phyloP scores from a whole-genome alignment of 495 filamentous ascomycete species.

The Neurospora sp. region DNA sequence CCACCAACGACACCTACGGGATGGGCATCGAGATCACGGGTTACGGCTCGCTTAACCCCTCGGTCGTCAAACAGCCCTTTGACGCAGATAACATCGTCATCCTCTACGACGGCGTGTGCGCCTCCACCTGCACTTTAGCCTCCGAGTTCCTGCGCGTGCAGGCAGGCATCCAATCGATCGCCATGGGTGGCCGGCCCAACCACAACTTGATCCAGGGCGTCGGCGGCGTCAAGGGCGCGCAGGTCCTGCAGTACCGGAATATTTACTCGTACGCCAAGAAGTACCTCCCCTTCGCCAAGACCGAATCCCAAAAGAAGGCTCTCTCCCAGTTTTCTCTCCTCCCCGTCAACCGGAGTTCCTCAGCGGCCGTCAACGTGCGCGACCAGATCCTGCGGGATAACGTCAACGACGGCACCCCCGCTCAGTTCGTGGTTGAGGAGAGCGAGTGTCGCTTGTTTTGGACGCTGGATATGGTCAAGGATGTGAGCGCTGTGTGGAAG shows the following conservation, averaged over 20 bases:
- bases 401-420: constrained; percentile 25
- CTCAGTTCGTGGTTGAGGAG: constrained; percentile 42
- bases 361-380: constrained; percentile 5
- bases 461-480: constrained; percentile 33
- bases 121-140: constrained; percentile 51
- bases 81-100: constrained; percentile 13
- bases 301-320: background rate
- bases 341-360: background rate
- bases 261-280: background rate
- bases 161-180: constrained; percentile 44
- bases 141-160: constrained; percentile 44
- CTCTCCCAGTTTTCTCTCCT: constrained; percentile 1
- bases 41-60: constrained; percentile 21
- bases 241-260: constrained; percentile 12
- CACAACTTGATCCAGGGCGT: constrained; percentile 45
- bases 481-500: constrained; percentile 35
- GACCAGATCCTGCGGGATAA: constrained; percentile 23
- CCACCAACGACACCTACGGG: constrained; percentile 28
- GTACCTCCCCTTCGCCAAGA: background rate
- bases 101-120: constrained; percentile 46
- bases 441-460: constrained; percentile 45
- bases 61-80: constrained; percentile 33
- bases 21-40: constrained; percentile 34
- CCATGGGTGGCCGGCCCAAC: constrained; percentile 45
- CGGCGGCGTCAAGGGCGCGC: constrained; percentile 47